A percentile compares a stretch with the other conserved stretches of the same genome.
Conservation (phyloP, 352 stramenopile species). For the Phytophthora cryptogea region DNA sequence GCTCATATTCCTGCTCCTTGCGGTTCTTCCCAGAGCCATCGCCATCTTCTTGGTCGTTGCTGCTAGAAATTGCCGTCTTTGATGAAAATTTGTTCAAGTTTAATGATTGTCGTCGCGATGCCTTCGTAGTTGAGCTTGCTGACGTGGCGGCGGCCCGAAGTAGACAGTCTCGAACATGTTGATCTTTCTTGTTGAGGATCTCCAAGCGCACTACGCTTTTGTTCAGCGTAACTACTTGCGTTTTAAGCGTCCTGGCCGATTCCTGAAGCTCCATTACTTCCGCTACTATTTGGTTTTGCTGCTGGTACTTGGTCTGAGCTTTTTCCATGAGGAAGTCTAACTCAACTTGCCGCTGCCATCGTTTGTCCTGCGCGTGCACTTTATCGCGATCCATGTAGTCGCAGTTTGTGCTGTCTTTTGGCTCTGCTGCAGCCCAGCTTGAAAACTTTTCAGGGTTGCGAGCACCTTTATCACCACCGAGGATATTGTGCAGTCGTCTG, state of each 20-base stretch:
- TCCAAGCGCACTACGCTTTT: slow-evolving; percentile 46
- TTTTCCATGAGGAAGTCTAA: slow-evolving; percentile 66
- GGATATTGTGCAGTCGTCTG: slow-evolving; percentile 53
- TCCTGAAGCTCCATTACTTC: slow-evolving; percentile 60
- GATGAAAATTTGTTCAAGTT: slow-evolving; percentile 6
- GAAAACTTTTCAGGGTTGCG: slow-evolving; percentile 22
- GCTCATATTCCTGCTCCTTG: slow-evolving; percentile 47
- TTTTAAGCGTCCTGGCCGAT: slow-evolving; percentile 41
- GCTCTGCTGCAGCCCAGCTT: slow-evolving; percentile 27
- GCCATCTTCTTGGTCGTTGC: slow-evolving; percentile 9
- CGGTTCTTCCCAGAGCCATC: slow-evolving; percentile 15
- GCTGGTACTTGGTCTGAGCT: slow-evolving; percentile 62
- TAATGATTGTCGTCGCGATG: slow-evolving; percentile 11
- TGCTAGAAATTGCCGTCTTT: slow-evolving; percentile 3
- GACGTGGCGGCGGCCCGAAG: slow-evolving; percentile 26
- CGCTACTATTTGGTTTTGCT: slow-evolving; percentile 55
- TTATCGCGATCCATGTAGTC: slow-evolving; percentile 57
- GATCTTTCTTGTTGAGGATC: slow-evolving; percentile 62
- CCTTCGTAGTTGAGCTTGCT: slow-evolving; percentile 9
- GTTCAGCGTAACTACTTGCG: slow-evolving; percentile 43
- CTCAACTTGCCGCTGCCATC: slow-evolving; percentile 44
- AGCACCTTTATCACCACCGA: slow-evolving; percentile 20
- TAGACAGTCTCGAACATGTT: slow-evolving; percentile 60
- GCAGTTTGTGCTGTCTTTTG: slow-evolving; percentile 28
- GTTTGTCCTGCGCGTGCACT: slow-evolving; percentile 45